Conservation (phyloP, 2,329 filamentous ascomycete species). For the Akanthomyces dipterigenus region DNA sequence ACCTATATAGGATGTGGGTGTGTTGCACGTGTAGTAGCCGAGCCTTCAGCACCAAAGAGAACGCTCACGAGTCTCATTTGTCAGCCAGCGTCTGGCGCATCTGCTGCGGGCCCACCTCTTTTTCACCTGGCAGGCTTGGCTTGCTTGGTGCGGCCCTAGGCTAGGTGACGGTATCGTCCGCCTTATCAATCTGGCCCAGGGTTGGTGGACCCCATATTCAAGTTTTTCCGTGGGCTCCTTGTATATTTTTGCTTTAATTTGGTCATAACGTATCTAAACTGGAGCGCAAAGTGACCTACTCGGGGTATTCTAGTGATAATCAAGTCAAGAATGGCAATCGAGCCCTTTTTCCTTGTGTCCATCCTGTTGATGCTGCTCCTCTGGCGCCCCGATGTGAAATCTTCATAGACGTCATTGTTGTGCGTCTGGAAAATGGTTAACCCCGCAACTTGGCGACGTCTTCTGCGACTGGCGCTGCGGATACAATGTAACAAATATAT, state of each 20-base stretch:
- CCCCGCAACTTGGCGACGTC: neutral
- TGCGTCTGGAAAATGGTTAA: neutral
- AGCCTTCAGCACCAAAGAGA: neutral
- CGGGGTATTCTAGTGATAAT: slow-evolving; percentile 1
- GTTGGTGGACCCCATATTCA: neutral
- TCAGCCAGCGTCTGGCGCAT: neutral
- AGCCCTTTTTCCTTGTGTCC: neutral
- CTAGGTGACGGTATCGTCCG: neutral
- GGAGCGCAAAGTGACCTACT: neutral
- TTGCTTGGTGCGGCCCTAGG: too few relatives aligned
- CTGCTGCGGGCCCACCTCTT: neutral
- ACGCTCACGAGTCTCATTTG: neutral
- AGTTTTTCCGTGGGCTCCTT: neutral
- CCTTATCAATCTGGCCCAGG: neutral
- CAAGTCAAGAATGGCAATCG: neutral
- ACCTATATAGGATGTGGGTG: too few relatives aligned
- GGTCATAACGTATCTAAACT: neutral
- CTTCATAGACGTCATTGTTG: neutral
- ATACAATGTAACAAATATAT: neutral
- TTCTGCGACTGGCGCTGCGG: neutral
- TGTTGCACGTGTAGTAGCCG: too few relatives aligned
- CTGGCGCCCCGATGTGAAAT: neutral
- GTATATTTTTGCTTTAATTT: neutral
- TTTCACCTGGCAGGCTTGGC: neutral
- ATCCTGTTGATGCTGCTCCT: neutral